phyloP scores from a whole-genome alignment of 306 rosid species.

The Cicer arietinum region DNA sequence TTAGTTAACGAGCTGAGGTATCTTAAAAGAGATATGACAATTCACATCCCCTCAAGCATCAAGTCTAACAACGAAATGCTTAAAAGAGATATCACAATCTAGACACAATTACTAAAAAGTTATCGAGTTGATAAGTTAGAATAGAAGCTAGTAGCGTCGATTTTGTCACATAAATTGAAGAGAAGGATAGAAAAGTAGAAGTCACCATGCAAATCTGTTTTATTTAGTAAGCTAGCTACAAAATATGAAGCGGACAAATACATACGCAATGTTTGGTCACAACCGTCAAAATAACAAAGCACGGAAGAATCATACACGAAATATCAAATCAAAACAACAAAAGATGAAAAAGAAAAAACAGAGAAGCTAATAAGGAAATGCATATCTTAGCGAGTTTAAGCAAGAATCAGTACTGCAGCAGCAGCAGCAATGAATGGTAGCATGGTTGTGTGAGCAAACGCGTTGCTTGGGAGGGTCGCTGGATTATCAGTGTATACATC shows the following conservation, averaged over 20 bases:
- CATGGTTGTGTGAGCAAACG: constrained; percentile 50
- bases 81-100: no score
- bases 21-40: no score
- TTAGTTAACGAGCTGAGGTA: no score
- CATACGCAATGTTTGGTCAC: constrained; percentile 38
- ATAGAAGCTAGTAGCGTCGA: no score
- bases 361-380: background rate
- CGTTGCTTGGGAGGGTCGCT: constrained; percentile 9
- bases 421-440: constrained; percentile 48
- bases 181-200: background rate
- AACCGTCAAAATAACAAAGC: constrained; percentile 44
- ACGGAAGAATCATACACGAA: constrained; percentile 47
- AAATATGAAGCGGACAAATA: constrained; percentile 43
- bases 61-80: no score
- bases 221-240: constrained; percentile 44
- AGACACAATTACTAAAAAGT: background rate
- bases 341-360: background rate
- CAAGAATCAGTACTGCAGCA: constrained; percentile 32
- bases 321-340: background rate
- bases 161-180: background rate
- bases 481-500: background rate
- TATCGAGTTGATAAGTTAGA: no score
- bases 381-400: constrained; percentile 39
- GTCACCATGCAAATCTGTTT: constrained; percentile 24
- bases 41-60: no score